Evolutionary conservation across 345 rosid species (phyloP).

Genomic region (Luvunga scandens): DNA sequence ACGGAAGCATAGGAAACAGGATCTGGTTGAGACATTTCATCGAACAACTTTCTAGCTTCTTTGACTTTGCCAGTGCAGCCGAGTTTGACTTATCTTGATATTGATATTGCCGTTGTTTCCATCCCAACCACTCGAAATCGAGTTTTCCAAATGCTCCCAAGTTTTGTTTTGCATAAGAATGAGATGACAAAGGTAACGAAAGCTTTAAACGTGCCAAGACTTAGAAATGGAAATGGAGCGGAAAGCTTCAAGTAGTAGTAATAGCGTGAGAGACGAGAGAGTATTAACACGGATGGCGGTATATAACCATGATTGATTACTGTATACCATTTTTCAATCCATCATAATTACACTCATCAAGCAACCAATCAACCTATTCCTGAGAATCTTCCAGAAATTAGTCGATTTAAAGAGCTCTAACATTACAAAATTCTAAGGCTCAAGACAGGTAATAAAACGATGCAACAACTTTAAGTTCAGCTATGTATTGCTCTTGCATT

Average conservation of each 20-base stretch:
- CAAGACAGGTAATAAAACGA: too few species aligned
- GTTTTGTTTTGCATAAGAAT: conserved; percentile 15
- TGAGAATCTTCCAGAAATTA: too few species aligned
- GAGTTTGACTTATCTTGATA: conserved; percentile 21
- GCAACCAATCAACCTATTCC: too few species aligned
- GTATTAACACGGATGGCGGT: too few species aligned
- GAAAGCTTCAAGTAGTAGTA: conserved; percentile 3
- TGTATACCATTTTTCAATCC: too few species aligned
- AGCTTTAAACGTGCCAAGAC: conserved; percentile 4
- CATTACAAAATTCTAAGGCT: too few species aligned
- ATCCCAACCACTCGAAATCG: conserved; percentile 7
- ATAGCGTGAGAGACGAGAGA: neutral
- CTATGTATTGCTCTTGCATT: too few species aligned
- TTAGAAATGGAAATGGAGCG: neutral
- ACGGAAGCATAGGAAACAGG: conserved; percentile 44
- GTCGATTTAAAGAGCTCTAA: too few species aligned
- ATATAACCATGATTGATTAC: too few species aligned
- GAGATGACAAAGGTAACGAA: conserved; percentile 30
- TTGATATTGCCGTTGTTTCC: conserved; percentile 33
- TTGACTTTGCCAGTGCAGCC: conserved; percentile 34
- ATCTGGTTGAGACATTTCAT: conserved; percentile 40
- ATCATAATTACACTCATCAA: too few species aligned
- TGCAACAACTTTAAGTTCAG: too few species aligned
- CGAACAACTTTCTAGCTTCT: conserved; percentile 40
- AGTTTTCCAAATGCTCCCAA: neutral